A percentile compares a stretch with the other conserved stretches of the same genome.
These are phyloP conservation scores for Beauveria varroae DNA, from an alignment of 2,329 filamentous ascomycete species.

Conservation along the genomic window DNA sequence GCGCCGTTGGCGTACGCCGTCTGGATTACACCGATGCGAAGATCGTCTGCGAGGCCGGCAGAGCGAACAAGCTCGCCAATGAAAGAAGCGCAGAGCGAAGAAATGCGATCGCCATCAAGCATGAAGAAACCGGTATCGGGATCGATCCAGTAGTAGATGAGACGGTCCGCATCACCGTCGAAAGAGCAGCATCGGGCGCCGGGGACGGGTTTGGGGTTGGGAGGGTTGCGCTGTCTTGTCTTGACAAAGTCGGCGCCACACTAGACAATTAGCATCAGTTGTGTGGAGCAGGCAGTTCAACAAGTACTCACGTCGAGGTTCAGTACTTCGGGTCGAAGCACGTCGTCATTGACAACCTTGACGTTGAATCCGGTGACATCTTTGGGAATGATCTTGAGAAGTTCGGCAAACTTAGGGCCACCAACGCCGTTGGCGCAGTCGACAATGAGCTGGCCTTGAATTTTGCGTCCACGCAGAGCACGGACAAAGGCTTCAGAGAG, in stretches of 20 bases:
- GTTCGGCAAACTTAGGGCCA: conserved; percentile 78
- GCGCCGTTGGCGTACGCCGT: conserved; percentile 97
- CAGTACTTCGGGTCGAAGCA: conserved; percentile 78
- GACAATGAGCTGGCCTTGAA: conserved; percentile 68
- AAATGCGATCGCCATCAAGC: conserved; percentile 93
- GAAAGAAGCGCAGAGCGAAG: conserved; percentile 87
- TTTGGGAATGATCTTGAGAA: conserved; percentile 73
- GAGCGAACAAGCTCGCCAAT: conserved; percentile 80
- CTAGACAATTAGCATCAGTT: conserved; percentile 31
- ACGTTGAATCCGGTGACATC: conserved; percentile 68
- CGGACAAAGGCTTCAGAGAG: conserved; percentile 75
- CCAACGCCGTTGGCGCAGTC: conserved; percentile 97
- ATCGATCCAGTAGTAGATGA: conserved; percentile 92
- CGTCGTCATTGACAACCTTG: conserved; percentile 86
- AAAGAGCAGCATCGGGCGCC: conserved; percentile 81
- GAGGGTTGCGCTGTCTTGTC: conserved; percentile 87
- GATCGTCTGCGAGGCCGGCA: conserved; percentile 68
- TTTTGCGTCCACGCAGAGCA: conserved; percentile 69
- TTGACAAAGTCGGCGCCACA: conserved; percentile 97
- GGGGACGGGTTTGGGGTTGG: conserved; percentile 66
- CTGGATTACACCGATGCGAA: conserved; percentile 91
- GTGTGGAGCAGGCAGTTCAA: conserved; percentile 4
- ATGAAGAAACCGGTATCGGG: conserved; percentile 79
- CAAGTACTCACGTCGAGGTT: conserved; percentile 67
- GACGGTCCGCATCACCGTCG: conserved; percentile 89